These are phyloP conservation scores for Salvia splendens DNA, from an alignment of 257 asterid genomes.

Conservation along the genomic window DNA sequence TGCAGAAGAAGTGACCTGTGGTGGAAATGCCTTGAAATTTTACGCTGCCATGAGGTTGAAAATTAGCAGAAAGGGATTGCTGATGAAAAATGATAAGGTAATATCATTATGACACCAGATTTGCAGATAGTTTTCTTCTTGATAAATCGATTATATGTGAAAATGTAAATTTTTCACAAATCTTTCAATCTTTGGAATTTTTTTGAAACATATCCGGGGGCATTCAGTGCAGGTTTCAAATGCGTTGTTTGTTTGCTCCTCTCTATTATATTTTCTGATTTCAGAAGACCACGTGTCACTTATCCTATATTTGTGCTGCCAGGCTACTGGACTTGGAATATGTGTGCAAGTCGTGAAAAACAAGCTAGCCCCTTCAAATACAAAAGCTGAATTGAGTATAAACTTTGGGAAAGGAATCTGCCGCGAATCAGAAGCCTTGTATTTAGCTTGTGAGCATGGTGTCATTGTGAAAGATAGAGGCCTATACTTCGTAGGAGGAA, in stretches of 20 bases:
- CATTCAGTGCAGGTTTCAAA: neutral
- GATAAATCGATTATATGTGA: neutral
- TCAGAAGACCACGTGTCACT: neutral
- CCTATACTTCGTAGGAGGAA: slow-evolving; percentile 59
- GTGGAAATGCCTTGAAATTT: slow-evolving; percentile 94
- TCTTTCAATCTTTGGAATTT: slow-evolving; percentile 3
- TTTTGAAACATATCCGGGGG: neutral
- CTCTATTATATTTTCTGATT: neutral
- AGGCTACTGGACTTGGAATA: slow-evolving; percentile 87
- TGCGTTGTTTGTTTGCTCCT: neutral
- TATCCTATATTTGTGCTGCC: slow-evolving; percentile 22
- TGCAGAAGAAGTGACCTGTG: slow-evolving; percentile 83
- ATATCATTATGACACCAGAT: slow-evolving; percentile 11
- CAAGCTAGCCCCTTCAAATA: slow-evolving; percentile 78
- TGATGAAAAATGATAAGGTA: slow-evolving; percentile 69
- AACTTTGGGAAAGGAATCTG: slow-evolving; percentile 72
- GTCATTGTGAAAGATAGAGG: slow-evolving; percentile 59
- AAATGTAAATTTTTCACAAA: neutral
- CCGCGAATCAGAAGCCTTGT: slow-evolving; percentile 69
- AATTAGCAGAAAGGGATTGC: slow-evolving; percentile 70
- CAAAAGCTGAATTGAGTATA: slow-evolving; percentile 69
- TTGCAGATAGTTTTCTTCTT: neutral
- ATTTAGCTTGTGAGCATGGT: slow-evolving; percentile 86
- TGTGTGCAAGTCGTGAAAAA: slow-evolving; percentile 82
- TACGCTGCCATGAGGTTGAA: slow-evolving; percentile 92